These are phyloP conservation scores for Beta vulgaris DNA, from an alignment of 148 eudicot species.

Conservation along the genomic window DNA sequence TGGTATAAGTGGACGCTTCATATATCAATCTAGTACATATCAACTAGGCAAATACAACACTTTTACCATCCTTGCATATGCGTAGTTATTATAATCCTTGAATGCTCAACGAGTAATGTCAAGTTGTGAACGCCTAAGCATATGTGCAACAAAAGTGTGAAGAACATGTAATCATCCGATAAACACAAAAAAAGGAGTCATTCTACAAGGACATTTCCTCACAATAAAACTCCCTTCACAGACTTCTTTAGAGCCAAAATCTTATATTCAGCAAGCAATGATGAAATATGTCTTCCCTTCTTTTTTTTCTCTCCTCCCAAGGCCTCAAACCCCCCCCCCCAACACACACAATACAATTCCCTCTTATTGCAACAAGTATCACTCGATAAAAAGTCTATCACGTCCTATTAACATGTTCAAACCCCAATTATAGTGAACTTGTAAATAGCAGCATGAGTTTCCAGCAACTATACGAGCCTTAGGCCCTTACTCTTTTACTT, in stretches of 20 bases:
- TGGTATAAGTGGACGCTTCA: too few relatives aligned
- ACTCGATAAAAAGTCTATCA: background rate
- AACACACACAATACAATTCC: background rate
- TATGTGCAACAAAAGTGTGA: background rate
- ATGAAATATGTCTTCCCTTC: too few relatives aligned
- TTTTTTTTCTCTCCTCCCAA: background rate
- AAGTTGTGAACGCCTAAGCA: background rate
- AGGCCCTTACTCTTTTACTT: background rate
- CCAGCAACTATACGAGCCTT: background rate
- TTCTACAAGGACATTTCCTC: too few relatives aligned
- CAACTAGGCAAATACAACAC: background rate
- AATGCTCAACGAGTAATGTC: background rate
- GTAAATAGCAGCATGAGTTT: background rate
- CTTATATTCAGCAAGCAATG: too few relatives aligned
- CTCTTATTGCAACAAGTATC: background rate
- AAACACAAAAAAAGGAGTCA: background rate
- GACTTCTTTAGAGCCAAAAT: background rate
- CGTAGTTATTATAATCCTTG: background rate
- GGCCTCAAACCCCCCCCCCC: background rate
- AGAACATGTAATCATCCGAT: background rate
- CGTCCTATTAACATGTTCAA: background rate
- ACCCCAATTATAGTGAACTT: background rate
- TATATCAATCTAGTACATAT: background rate
- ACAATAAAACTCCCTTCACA: background rate
- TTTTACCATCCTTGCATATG: background rate